A percentile compares a stretch with the other conserved stretches of the same genome.
These are phyloP conservation scores for Tetradesmus obliquus DNA, from an alignment of 139 green algal species.

Conservation along the genomic window DNA sequence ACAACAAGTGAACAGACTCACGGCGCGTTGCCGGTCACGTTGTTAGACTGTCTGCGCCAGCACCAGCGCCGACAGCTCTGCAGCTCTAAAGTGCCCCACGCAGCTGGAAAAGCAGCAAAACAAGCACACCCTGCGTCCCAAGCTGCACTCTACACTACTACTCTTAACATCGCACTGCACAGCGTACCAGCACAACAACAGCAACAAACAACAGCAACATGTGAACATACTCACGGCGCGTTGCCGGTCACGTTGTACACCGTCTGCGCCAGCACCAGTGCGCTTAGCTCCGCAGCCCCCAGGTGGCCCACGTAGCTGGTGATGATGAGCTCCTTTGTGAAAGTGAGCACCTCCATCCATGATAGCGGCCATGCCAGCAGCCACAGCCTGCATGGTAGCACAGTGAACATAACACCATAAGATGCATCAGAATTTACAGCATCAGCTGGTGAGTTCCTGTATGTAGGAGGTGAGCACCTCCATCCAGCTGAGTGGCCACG, in stretches of 20 bases:
- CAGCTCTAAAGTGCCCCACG: constrained; percentile 58
- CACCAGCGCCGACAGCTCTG: constrained; percentile 66
- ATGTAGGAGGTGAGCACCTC: constrained; percentile 71
- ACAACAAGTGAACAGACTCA: not conserved
- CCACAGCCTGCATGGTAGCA: no score
- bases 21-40: constrained; percentile 68
- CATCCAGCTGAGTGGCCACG: constrained; percentile 70
- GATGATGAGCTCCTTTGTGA: constrained; percentile 74
- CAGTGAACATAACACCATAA: no score
- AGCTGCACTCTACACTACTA: not conserved
- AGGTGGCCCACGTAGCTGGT: constrained; percentile 64
- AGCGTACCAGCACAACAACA: no score
- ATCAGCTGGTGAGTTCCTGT: constrained; percentile 74
- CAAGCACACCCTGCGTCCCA: no score
- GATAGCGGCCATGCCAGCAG: constrained; percentile 65
- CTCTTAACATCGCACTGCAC: no score
- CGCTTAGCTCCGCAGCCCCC: constrained; percentile 61
- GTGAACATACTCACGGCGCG: constrained; percentile 41
- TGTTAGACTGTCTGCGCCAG: constrained; percentile 73
- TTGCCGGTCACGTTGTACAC: constrained; percentile 75
- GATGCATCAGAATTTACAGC: no score
- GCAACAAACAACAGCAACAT: no score
- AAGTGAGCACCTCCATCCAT: constrained; percentile 73
- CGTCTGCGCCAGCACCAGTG: constrained; percentile 68
- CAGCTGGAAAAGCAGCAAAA: no score